A percentile compares a stretch with the other conserved stretches of the same genome.
Evolutionary conservation across 768 basidiomycete species (phyloP).

Genomic region (Amanita polypyramis): DNA sequence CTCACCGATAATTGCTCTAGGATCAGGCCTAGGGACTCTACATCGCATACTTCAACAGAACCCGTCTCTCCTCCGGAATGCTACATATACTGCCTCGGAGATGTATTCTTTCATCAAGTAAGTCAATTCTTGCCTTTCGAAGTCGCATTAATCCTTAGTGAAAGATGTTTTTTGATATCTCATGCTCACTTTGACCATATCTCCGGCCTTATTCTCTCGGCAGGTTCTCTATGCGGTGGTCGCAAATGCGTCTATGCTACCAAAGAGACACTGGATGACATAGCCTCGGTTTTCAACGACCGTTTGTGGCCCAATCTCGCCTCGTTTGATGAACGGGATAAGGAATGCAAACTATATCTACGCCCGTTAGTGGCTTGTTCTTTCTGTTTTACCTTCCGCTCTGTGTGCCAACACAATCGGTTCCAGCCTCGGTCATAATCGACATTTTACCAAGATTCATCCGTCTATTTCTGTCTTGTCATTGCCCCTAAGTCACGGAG

Average conservation of each 20-base stretch:
- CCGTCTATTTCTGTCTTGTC: constrained; percentile 50
- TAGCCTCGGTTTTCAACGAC: constrained; percentile 67
- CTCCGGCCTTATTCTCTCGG: constrained; percentile 70
- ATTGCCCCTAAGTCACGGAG: constrained; percentile 68
- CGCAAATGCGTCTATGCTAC: constrained; percentile 57
- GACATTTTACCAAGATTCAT: constrained; percentile 40
- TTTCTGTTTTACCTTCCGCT: neutral
- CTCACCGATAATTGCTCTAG: constrained; percentile 25
- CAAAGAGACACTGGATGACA: constrained; percentile 49
- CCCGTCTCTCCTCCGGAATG: constrained; percentile 38
- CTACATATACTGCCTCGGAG: constrained; percentile 29
- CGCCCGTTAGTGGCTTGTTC: constrained; percentile 49
- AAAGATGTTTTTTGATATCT: constrained; percentile 74
- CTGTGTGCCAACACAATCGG: neutral
- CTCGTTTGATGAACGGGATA: constrained; percentile 57
- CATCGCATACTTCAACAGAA: constrained; percentile 44
- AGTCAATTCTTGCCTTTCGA: constrained; percentile 8
- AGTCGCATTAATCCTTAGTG: constrained; percentile 3
- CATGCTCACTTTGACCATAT: constrained; percentile 92
- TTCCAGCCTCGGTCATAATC: constrained; percentile 39
- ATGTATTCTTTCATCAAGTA: constrained; percentile 47
- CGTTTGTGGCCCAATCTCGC: constrained; percentile 83
- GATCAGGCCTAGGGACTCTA: constrained; percentile 81
- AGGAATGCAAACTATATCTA: constrained; percentile 50
- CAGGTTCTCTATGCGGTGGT: constrained; percentile 59